Base-by-base conservation (phyloP, 2,329 filamentous ascomycete genomes). In the Phialophora expanda region DNA sequence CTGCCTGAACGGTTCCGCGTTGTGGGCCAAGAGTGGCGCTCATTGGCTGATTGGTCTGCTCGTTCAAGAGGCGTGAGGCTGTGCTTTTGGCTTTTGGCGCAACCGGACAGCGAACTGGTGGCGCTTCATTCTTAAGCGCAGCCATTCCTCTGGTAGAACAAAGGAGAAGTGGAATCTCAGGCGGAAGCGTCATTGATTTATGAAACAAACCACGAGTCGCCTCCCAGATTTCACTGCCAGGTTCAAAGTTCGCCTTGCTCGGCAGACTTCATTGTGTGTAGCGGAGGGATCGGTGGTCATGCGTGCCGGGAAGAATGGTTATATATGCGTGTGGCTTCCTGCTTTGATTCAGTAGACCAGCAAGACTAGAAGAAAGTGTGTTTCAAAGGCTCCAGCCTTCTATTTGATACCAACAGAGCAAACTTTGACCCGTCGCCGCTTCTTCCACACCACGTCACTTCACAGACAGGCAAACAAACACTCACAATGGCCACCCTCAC, bases 401-500 rank as follows among this genome's bases (percentile, higher is more conserved):
- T 24, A 2, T 26, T 46, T 41, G 38, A 44, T 14, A 17, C 17
- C 4, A 59, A n/a, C 30, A n/a, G 14, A 56, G 41, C 38, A 44
- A 44, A 44, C 38, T 44, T 11, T n/a, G 14, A 44, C 17, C 5
- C 38, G 6, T 44, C 38, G 38, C 38, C 38, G 38, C 38, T 44
- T 44, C 38, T 44, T 2, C 38, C 17, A 6, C 14, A 7, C 14
- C 38, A 30, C 14, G 30, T 20, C 41, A 38, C 17, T 44, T 20
- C 41, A 34, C 28, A 9, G 56, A 50, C 14, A 50, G 9, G 41
- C 26, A 48, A 34, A 50, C 56, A 32, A 50, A 1, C 53, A n/a
- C n/a, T 3, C 17, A 51, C n/a, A 20, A 59, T 59, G 50, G 44
- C 20, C 7, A 28, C 34, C 3, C 14, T 28, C 30, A 67, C 66